Conservation (phyloP, 805 yeast species). For the Myxozyma mucilagina region DNA sequence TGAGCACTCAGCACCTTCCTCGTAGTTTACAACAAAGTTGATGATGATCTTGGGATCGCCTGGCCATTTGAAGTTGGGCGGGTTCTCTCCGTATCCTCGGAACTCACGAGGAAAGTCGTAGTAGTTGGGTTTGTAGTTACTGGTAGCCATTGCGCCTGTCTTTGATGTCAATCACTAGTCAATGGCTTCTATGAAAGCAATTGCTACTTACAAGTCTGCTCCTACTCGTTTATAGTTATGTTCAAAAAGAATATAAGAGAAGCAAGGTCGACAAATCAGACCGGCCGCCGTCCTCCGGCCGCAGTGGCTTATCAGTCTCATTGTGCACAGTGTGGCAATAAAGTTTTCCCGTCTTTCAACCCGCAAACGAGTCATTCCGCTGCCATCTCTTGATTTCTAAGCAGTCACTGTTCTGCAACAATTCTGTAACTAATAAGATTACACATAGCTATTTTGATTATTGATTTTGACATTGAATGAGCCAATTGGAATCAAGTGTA, state of each 20-base stretch:
- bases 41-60: conserved; percentile 40
- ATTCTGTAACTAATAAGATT: no score
- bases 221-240: not conserved
- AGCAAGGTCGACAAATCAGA: not conserved
- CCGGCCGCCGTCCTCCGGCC: not conserved
- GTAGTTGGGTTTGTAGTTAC: conserved; percentile 26
- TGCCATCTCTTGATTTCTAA: not conserved
- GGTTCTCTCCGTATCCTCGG: conserved; percentile 40
- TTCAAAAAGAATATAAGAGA: not conserved
- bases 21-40: conserved; percentile 42
- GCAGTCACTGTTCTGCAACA: not conserved
- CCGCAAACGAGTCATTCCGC: not conserved
- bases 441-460: not conserved
- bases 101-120: conserved; percentile 37
- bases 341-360: not conserved
- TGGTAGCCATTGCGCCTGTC: not conserved
- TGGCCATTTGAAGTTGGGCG: conserved; percentile 42
- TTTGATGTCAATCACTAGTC: no score
- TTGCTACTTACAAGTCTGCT: not conserved
- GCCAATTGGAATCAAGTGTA: not conserved
- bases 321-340: no score
- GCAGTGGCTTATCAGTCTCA: not conserved
- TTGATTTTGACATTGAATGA: not conserved
- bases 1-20: conserved; percentile 42
- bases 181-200: no score